phyloP scores from a whole-genome alignment of 2,329 filamentous ascomycete genomes.

The Xylariomycetidae sp. region DNA sequence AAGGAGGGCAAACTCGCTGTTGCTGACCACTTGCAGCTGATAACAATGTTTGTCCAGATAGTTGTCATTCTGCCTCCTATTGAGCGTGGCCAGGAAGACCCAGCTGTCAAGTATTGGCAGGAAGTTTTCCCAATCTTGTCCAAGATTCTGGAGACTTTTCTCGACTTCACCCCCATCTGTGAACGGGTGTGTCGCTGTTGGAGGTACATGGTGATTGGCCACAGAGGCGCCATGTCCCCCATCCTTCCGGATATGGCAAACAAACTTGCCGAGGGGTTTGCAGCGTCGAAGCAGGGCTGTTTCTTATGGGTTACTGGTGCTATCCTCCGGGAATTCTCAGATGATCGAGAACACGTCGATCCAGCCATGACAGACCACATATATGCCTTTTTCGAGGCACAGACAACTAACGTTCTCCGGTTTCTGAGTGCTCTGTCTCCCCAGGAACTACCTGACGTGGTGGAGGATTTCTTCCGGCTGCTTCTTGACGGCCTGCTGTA shows the following conservation, averaged over 20 bases:
- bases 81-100: constrained; percentile 68
- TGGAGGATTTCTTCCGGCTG: constrained; percentile 95
- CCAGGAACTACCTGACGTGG: constrained; percentile 72
- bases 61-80: constrained; percentile 67
- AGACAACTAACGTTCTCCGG: constrained; percentile 83
- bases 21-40: constrained; percentile 86
- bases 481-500: constrained; percentile 88
- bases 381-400: constrained; percentile 91
- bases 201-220: constrained; percentile 95
- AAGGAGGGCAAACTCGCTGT: constrained; percentile 81
- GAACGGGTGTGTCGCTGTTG: constrained; percentile 93
- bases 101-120: constrained; percentile 92
- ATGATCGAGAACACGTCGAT: constrained; percentile 81
- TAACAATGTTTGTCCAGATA: constrained; percentile 82
- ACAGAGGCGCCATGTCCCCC: constrained; percentile 82
- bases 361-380: constrained; percentile 79
- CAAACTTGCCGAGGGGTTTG: constrained; percentile 81
- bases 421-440: constrained; percentile 80
- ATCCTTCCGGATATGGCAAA: constrained; percentile 81
- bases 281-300: constrained; percentile 82
- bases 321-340: constrained; percentile 91
- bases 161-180: constrained; percentile 80
- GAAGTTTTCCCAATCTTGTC: constrained; percentile 87
- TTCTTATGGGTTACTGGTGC: constrained; percentile 98
- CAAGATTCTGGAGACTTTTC: constrained; percentile 83